phyloP scores from a whole-genome alignment of 495 filamentous ascomycete genomes.

The Xylaria nigripes region DNA sequence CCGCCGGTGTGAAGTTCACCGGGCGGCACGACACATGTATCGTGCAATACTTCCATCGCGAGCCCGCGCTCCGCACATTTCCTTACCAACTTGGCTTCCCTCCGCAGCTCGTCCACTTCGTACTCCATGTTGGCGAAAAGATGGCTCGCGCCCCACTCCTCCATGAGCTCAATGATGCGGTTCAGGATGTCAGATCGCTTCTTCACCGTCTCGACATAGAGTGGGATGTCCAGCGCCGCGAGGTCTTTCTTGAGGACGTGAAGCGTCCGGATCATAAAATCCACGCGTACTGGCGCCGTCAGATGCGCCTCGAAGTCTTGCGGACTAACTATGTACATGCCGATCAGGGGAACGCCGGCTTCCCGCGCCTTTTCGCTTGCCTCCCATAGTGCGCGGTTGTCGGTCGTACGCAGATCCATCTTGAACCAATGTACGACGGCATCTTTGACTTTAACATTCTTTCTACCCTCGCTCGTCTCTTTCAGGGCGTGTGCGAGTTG shows the following conservation, averaged over 20 bases:
- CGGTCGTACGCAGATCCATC: constrained; percentile 62
- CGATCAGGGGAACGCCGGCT: constrained; percentile 59
- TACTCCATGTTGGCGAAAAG: constrained; percentile 68
- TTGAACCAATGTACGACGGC: constrained; percentile 92
- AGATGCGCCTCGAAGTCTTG: constrained; percentile 81
- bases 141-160: constrained; percentile 67
- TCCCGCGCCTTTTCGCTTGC: constrained; percentile 61
- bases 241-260: constrained; percentile 58
- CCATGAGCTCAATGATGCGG: constrained; percentile 59
- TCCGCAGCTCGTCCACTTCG: constrained; percentile 67
- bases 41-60: constrained; percentile 58
- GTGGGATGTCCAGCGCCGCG: constrained; percentile 63
- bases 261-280: constrained; percentile 68
- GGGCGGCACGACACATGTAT: constrained; percentile 75
- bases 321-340: constrained; percentile 72
- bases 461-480: constrained; percentile 41
- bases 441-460: constrained; percentile 40
- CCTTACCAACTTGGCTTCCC: constrained; percentile 60
- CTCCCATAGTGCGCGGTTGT: constrained; percentile 64
- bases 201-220: constrained; percentile 65
- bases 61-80: constrained; percentile 53
- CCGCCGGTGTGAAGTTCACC: constrained; percentile 53
- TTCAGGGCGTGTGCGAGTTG: constrained; percentile 45
- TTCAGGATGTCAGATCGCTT: constrained; percentile 54
- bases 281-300: constrained; percentile 62